These are phyloP conservation scores for Aspergillus hortae DNA, from an alignment of 2,329 filamentous ascomycete species.

Conservation along the genomic window DNA sequence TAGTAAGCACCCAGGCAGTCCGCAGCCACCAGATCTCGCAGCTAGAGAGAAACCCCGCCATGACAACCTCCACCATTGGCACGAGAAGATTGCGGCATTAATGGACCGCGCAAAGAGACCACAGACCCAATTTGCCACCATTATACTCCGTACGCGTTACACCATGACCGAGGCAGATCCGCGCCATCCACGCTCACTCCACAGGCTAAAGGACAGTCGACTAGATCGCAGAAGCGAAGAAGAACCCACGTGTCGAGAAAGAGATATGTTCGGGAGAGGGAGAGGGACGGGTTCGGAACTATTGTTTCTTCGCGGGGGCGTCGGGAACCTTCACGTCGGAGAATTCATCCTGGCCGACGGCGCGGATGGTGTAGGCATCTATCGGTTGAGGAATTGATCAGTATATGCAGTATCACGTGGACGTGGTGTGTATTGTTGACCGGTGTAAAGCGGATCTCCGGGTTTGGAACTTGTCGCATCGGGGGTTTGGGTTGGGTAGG, in stretches of 20 bases:
- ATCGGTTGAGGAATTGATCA: slow-evolving; percentile 5
- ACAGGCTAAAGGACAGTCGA: too few relatives aligned
- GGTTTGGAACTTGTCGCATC: too few relatives aligned
- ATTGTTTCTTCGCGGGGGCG: slow-evolving; percentile 49
- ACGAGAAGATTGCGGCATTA: background rate
- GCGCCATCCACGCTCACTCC: too few relatives aligned
- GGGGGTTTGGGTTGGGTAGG: background rate
- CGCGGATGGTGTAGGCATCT: slow-evolving; percentile 72
- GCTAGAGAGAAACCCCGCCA: background rate
- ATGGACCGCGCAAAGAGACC: background rate
- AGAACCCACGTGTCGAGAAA: background rate
- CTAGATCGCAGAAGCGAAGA: too few relatives aligned
- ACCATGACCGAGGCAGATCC: slow-evolving; percentile 5
- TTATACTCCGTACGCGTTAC: slow-evolving; percentile 15
- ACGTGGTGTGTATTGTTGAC: background rate
- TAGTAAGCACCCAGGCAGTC: too few relatives aligned
- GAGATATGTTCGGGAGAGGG: background rate
- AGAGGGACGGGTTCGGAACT: slow-evolving; percentile 3
- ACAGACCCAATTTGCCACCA: background rate
- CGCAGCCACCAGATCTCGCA: too few relatives aligned
- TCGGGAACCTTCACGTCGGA: slow-evolving; percentile 90
- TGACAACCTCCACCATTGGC: background rate
- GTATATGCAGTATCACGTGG: background rate
- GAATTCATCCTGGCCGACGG: slow-evolving; percentile 94
- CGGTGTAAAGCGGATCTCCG: background rate